Evolutionary conservation across 768 basidiomycete species (phyloP), one percentile per base, ranked within the genome.

Genomic region (Trametes coccinea): DNA sequence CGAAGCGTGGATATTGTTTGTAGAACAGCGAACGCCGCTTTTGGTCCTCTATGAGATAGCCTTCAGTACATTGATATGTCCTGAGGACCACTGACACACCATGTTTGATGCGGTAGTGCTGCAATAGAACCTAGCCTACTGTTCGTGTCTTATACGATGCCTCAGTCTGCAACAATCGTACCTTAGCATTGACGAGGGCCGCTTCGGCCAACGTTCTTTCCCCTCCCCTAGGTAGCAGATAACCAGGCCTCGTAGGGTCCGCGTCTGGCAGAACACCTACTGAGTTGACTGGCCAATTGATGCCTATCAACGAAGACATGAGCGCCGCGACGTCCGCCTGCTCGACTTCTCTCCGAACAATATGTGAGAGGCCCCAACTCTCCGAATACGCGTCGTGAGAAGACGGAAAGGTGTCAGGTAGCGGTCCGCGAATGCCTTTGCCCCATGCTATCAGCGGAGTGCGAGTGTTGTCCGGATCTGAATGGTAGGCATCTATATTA

Each of bases 371-470:
- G 2, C 75, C 72, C 90, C 90, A 93, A 1, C 82, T 78, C 39
- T 68, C 69, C 2, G 91, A 91, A 69, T 87, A 92, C 0, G 79
- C 75, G 66, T 93, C 91, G 56, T 91, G 88, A 0, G 88, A 88
- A 2, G 88, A 83, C 1, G 66, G 66, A 8, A 17, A 40, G 5
- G 75, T 74, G 61, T 88, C 83, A 10, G 81, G 81, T 0, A 88
- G 65, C 16, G 91, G 90, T 0, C 83, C 82, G 11, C 91, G 84
- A 40, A 93, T 74, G 6, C 92, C 92, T 39, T 84, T 79, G 0
- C 93, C 93, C 93, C 93, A 95, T 2, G 82, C 85, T 22, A 95
- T 79, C 6, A 93, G 79, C n/a, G 93, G 93, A 1, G 93, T 95
- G 46, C 91, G 84, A 7, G 92, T 93, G 67, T 89, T 93, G 69